Conservation (phyloP, 2,329 filamentous ascomycete genomes). For the Calonectria montana region DNA sequence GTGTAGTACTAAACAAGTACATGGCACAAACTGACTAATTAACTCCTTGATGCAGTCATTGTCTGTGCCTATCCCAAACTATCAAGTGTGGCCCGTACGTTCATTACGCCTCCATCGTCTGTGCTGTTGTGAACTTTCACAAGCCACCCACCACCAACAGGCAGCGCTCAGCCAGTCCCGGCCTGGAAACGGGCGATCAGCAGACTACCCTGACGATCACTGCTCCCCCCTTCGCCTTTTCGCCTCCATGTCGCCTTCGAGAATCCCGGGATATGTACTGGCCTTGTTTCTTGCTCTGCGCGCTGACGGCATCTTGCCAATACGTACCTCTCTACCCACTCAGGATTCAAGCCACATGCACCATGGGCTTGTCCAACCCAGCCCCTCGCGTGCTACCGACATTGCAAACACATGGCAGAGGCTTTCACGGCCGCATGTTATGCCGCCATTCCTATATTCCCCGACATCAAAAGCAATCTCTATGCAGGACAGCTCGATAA, state of each 20-base stretch:
- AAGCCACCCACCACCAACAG: slow-evolving; percentile 13
- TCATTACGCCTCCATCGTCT: background rate
- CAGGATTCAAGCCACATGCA: background rate
- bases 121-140: background rate
- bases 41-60: background rate
- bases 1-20: background rate
- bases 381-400: background rate
- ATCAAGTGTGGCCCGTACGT: background rate
- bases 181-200: slow-evolving; percentile 19
- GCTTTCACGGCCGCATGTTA: background rate
- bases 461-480: slow-evolving; percentile 11
- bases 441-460: slow-evolving; percentile 9
- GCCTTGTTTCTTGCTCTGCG: slow-evolving; percentile 12
- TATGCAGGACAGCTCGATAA: slow-evolving; percentile 3
- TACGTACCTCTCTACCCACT: background rate
- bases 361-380: background rate
- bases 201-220: slow-evolving; percentile 30
- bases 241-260: slow-evolving; percentile 9
- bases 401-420: background rate
- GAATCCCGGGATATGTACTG: slow-evolving; percentile 17
- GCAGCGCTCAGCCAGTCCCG: slow-evolving; percentile 16
- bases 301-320: slow-evolving; percentile 16
- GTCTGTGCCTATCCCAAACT: background rate
- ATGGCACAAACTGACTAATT: background rate
- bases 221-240: slow-evolving; percentile 4